Conservation (phyloP, 192 early-diverging fungal species). For the Coemansia biformis region DNA sequence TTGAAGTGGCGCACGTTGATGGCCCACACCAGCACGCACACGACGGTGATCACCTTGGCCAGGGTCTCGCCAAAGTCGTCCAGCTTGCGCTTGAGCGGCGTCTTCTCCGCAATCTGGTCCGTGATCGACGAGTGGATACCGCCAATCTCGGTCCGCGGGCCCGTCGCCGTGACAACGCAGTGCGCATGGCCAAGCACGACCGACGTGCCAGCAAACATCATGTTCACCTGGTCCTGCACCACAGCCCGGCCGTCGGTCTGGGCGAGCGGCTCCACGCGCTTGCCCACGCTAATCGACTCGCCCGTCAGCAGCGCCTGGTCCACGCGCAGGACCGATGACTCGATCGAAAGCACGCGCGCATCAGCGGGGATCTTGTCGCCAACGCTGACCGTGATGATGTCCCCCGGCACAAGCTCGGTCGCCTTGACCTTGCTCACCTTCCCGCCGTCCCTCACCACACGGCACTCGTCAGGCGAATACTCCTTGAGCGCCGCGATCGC, state of each 20-base stretch:
- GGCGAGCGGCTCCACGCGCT: conserved; percentile 58
- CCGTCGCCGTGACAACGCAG: conserved; percentile 85
- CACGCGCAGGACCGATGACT: conserved; percentile 80
- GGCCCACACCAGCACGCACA: conserved; percentile 90
- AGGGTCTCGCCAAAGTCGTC: conserved; percentile 93
- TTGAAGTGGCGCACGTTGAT: conserved; percentile 97
- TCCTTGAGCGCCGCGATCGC: conserved; percentile 96
- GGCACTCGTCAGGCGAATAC: conserved; percentile 94
- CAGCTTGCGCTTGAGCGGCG: conserved; percentile 89
- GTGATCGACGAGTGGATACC: conserved; percentile 86
- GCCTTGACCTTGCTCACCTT: conserved; percentile 61
- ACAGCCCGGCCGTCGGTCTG: conserved; percentile 52
- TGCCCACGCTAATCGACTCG: conserved; percentile 87
- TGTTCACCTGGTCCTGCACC: conserved; percentile 95
- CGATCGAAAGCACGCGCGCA: conserved; percentile 73
- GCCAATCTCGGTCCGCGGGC: conserved; percentile 87
- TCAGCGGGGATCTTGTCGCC: conserved; percentile 98
- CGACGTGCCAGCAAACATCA: conserved; percentile 96
- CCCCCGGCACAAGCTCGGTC: conserved; percentile 89
- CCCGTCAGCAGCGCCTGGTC: conserved; percentile 97
- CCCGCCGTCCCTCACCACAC: conserved; percentile 74
- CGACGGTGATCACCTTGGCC: conserved; percentile 60
- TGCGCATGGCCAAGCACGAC: conserved; percentile 84
- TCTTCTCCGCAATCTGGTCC: conserved; percentile 81
- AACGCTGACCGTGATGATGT: conserved; percentile 84